Evolutionary conservation across 2,329 filamentous ascomycete species (phyloP).

Genomic region (Emergomyces africanus): DNA sequence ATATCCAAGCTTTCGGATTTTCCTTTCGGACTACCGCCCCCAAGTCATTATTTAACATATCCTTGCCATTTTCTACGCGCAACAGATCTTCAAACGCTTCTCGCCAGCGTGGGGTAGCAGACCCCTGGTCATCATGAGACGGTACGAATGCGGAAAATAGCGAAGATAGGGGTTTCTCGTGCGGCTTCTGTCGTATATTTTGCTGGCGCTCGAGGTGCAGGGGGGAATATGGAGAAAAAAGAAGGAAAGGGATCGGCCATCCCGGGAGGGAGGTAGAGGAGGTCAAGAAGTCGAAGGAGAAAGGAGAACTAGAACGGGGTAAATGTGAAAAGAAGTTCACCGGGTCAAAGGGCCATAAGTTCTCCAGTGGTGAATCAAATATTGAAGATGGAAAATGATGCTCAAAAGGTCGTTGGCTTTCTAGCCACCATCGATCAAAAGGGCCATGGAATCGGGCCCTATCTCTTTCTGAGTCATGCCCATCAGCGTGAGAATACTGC

Average conservation of each 20-base stretch:
- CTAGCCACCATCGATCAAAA: constrained; percentile 15
- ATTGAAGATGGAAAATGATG: constrained; percentile 17
- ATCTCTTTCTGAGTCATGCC: background rate
- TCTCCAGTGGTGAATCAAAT: constrained; percentile 25
- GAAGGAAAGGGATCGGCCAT: constrained; percentile 32
- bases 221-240: constrained; percentile 43
- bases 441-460: background rate
- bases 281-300: constrained; percentile 21
- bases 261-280: constrained; percentile 24
- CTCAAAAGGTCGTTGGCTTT: constrained; percentile 12
- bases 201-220: constrained; percentile 39
- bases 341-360: constrained; percentile 20
- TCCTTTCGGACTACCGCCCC: constrained; percentile 16
- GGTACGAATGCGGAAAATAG: constrained; percentile 21
- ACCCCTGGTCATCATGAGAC: constrained; percentile 23
- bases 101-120: constrained; percentile 35
- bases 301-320: constrained; percentile 18
- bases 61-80: constrained; percentile 33
- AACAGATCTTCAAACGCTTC: constrained; percentile 49
- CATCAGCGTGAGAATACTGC: background rate
- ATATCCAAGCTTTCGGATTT: constrained; percentile 28
- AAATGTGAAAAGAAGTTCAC: constrained; percentile 18
- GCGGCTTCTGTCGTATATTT: constrained; percentile 14
- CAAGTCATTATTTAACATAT: constrained; percentile 26
- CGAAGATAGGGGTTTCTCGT: constrained; percentile 20